Evolutionary conservation across 2,329 filamentous ascomycete species (phyloP), one percentile per base, ranked within the genome.

Genomic region (Hypoxylon sp.): DNA sequence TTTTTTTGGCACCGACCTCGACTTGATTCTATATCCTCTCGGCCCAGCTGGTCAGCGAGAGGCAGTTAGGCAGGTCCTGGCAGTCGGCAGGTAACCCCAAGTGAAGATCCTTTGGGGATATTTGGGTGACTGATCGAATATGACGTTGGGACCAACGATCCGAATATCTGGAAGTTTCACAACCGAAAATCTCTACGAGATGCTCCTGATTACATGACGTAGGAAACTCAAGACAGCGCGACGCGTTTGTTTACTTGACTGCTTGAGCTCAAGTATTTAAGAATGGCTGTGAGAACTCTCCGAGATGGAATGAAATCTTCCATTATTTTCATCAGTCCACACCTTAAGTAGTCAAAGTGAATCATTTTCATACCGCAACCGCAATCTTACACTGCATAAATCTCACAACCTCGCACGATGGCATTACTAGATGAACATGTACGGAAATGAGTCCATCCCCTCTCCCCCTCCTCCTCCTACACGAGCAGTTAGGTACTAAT

Each of bases 201-300:
- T 23, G 26, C 35, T 13, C 23, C 11, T 21, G 11, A 31, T 21
- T 13, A 9, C 9, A 49, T 49, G 47, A 41, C 47, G 47, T 49
- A 40, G 47, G 10, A 21, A 24, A 15, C 9, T 38, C 15, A 15
- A 40, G 3, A n/a, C 11, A 31, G 20, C 47, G 47, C 47, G 47
- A 49, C 24, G 47, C 47, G 47, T 40, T 49, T 49, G 38, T 49
- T 49, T 40, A 49, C 47, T 41, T 49, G 13, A 40, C 13, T 48
- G 20, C 21, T 24, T 24, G 6, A 29, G 26, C n/a, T n/a, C n/a
- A n/a, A n/a, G n/a, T 31, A 48, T 26, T 48, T 38, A 48, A 48
- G 45, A n/a, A 18, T 20, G 29, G 17, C 20, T 38, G 4, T 26
- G 45, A 26, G 3, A 10, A 5, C 24, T 33, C 29, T 24, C 10